phyloP scores from a whole-genome alignment of 192 early-diverging fungal species.

The Phlyctochytrium planicorne region DNA sequence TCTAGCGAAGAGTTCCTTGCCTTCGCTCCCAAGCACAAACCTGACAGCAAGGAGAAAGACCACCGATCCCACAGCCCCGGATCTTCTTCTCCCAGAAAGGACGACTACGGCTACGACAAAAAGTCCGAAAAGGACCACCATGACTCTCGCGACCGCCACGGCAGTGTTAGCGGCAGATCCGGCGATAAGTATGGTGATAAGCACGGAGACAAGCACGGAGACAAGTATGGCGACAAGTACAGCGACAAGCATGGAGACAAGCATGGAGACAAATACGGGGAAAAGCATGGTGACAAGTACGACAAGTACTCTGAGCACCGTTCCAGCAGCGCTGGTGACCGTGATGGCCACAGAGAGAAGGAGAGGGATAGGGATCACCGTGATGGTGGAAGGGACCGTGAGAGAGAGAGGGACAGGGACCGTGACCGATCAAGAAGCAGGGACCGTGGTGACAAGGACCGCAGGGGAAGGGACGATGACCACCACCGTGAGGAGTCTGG shows the following conservation, averaged over 20 bases:
- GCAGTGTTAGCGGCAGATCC: not conserved
- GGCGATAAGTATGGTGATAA: not conserved
- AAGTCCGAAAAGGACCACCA: not conserved
- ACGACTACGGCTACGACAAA: not conserved
- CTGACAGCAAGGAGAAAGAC: not conserved
- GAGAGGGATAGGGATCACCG: not conserved
- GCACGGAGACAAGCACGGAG: not conserved
- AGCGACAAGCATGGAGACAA: not conserved
- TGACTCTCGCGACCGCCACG: not conserved
- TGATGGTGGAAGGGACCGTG: not conserved
- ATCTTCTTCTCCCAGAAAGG: conserved; percentile 1
- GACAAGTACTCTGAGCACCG: not conserved
- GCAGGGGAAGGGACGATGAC: not conserved
- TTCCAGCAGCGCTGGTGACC: not conserved
- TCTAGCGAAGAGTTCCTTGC: not conserved
- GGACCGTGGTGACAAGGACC: conserved; percentile 1
- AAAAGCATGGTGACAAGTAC: not conserved
- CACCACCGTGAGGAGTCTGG: not conserved
- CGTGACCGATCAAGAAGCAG: not conserved
- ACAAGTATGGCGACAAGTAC: not conserved
- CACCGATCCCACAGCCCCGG: conserved; percentile 3
- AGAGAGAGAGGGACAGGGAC: not conserved
- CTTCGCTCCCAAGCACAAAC: not conserved
- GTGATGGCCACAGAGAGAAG: conserved; percentile 2
- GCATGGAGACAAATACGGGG: not conserved